phyloP scores from a whole-genome alignment of 257 asterid genomes.

The Nicotiana knightiana region DNA sequence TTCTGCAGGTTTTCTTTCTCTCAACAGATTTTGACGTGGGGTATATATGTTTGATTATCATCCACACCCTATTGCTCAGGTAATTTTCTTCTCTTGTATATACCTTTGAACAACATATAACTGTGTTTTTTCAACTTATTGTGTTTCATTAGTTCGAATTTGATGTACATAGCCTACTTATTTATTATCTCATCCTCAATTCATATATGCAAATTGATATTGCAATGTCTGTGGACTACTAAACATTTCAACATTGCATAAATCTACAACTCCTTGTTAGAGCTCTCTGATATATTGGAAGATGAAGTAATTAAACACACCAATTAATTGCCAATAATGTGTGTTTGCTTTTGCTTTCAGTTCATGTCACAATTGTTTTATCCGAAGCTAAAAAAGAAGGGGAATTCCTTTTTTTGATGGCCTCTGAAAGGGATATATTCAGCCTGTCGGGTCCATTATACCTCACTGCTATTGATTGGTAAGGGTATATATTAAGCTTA shows the following conservation, averaged over 20 bases:
- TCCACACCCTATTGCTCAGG: no score
- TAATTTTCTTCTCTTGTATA: no score
- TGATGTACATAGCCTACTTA: not conserved
- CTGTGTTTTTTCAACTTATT: not conserved
- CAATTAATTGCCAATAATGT: no score
- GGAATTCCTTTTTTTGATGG: conserved; percentile 22
- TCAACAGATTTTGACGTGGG: no score
- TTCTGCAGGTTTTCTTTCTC: not conserved
- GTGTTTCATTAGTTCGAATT: not conserved
- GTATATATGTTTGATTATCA: no score
- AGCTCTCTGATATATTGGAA: not conserved
- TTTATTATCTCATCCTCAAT: not conserved
- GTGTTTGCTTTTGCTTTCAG: not conserved
- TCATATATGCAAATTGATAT: not conserved
- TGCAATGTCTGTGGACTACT: not conserved
- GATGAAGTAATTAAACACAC: no score
- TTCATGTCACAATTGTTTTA: not conserved
- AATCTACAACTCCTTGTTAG: not conserved
- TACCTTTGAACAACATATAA: not conserved
- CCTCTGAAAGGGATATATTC: conserved; percentile 46
- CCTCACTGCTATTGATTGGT: conserved; percentile 59
- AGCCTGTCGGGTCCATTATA: conserved; percentile 48
- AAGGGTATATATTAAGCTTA: not conserved
- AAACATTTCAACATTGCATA: not conserved
- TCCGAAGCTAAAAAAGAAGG: not conserved